Percentiles rank a stretch among this genome's conserved stretches.
phyloP scores from a whole-genome alignment of 257 asterid species.

The Penstemon barbatus region DNA sequence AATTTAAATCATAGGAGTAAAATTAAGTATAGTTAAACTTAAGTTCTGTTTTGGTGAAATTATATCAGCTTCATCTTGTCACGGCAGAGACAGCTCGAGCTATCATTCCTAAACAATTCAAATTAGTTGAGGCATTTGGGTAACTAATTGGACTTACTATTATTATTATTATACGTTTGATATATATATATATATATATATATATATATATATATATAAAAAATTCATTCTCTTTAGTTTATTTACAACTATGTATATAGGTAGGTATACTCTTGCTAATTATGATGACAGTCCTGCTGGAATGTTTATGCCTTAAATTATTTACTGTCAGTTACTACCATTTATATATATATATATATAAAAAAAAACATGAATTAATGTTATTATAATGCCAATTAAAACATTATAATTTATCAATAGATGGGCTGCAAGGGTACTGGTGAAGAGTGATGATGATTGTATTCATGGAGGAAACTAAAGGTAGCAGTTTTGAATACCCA shows the following conservation, averaged over 20 bases:
- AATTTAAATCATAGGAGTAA: not conserved
- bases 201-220: too few species aligned
- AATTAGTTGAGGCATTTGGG: conserved; percentile 96
- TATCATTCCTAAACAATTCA: conserved; percentile 84
- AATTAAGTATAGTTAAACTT: not conserved
- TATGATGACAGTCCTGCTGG: too few species aligned
- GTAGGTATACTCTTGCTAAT: too few species aligned
- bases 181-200: too few species aligned
- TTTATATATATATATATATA: too few species aligned
- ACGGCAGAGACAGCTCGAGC: conserved; percentile 93
- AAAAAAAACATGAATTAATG: too few species aligned
- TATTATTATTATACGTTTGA: too few species aligned
- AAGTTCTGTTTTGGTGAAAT: conserved; percentile 15
- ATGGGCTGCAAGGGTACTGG: conserved; percentile 98
- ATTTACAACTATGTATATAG: too few species aligned
- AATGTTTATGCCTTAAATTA: too few species aligned
- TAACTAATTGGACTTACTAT: conserved; percentile 4
- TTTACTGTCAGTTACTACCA: too few species aligned
- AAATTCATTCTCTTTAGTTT: too few species aligned
- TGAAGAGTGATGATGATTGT: conserved; percentile 74
- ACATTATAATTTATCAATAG: conserved; percentile 42
- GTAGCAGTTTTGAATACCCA: conserved; percentile 34
- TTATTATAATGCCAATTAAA: not conserved
- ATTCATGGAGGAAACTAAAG: conserved; percentile 79
- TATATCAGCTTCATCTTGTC: conserved; percentile 93